A percentile compares a stretch with the other conserved stretches of the same genome.
These are phyloP conservation scores for Teunomyces gatunensis DNA, from an alignment of 805 yeast species.

Conservation along the genomic window DNA sequence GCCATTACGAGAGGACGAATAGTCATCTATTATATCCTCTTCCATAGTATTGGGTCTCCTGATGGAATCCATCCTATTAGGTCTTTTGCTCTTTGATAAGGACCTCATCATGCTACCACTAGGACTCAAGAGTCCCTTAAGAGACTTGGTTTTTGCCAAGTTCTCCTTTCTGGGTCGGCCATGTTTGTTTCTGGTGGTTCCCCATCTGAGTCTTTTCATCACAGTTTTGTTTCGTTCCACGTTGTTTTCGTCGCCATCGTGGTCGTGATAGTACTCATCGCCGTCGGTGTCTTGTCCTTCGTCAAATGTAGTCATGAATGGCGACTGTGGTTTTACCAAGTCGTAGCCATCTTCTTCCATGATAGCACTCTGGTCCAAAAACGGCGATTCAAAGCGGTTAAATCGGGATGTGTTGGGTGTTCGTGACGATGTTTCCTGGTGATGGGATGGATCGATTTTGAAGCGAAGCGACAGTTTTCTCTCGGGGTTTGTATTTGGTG, in stretches of 20 bases:
- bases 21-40: conserved; percentile 23
- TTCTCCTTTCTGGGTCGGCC: conserved; percentile 56
- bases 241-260: conserved; percentile 15
- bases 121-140: conserved; percentile 41
- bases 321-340: conserved; percentile 26
- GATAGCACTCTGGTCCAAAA: conserved; percentile 22
- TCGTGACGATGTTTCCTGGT: conserved; percentile 1
- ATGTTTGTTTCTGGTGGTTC: conserved; percentile 74
- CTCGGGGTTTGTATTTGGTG: conserved; percentile 8
- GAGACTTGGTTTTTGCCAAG: conserved; percentile 51
- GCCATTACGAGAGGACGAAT: conserved; percentile 9
- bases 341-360: conserved; percentile 24
- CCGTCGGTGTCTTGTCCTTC: conserved; percentile 6
- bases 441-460: conserved; percentile 21
- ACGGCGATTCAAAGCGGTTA: conserved; percentile 24
- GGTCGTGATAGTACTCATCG: conserved; percentile 16
- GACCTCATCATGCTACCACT: conserved; percentile 2
- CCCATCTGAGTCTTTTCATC: conserved; percentile 87
- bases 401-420: conserved; percentile 1
- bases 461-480: conserved; percentile 30
- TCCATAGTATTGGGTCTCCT: conserved; percentile 19
- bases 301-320: conserved; percentile 19
- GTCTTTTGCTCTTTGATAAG: conserved; percentile 18
- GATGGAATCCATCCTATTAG: conserved; percentile 15
- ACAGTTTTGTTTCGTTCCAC: conserved; percentile 37